Base-by-base conservation (phyloP, 202 grass and related monocot species). In the Carex sylvatica region DNA sequence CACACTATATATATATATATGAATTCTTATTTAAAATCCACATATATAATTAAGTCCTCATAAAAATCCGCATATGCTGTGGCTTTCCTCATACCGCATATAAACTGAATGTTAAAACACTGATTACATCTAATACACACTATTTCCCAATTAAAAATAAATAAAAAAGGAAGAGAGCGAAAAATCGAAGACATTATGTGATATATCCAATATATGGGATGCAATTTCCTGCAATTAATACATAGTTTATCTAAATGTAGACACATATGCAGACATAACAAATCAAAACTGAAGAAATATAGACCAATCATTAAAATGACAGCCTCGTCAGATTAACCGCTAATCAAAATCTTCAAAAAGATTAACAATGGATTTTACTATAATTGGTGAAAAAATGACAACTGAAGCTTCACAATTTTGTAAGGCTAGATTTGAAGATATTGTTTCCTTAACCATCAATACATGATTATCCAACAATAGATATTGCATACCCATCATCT, bases 391-490 rank as follows among this genome's bases (percentile, higher is more conserved):
- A 77, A 77, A 24, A 63, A 64, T 52, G 16, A 84, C 58, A 46
- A 42, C 18, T 40, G 46, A 65, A 49, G 12, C 78, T 77, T 77
- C 47, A 77, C 73, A 77, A 77, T 16, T 70, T 70, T 72, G n/a
- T 72, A 72, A 72, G 68, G 68, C 28, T 18, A 18, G 3, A 30
- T 56, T 31, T 64, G 60, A 64, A 81, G 38, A 40, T 40, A 40
- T 1, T 40, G 38, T 1, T 5, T 63, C 20, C 30, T 9, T 44
- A 80, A 80, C 77, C 4, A 61, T 69, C 46, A 55, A 47, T 55
- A 15, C 40, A 67, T 6, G 52, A 82, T 82, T 65, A 82, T 81
- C 80, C 44, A 69, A 68, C 56, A 46, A 61, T 80, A 80, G 61
- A 80, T 75, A 75, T 65, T 47, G 1, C 30, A 65, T 22, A 65